phyloP scores from a whole-genome alignment of 345 rosid genomes.

The Sisymbrium irio region DNA sequence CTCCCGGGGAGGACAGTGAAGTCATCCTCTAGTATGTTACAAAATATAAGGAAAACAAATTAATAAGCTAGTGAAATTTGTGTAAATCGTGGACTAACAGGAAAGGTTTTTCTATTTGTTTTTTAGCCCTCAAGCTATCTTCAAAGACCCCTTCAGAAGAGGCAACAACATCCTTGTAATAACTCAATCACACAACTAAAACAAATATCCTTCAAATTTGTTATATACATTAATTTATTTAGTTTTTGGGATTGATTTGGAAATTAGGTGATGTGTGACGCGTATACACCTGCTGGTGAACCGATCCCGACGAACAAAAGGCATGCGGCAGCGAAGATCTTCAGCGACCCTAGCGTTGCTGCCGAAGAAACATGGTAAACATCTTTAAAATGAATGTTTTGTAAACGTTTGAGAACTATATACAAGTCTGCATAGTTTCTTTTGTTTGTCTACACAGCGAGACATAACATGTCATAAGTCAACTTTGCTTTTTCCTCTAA shows the following conservation, averaged over 20 bases:
- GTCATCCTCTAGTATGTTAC: slow-evolving; percentile 64
- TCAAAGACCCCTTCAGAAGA: slow-evolving; percentile 68
- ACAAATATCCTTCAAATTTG: background rate
- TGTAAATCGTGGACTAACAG: background rate
- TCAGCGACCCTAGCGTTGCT: slow-evolving; percentile 51
- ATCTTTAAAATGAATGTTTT: background rate
- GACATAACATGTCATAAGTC: background rate
- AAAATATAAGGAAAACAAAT: background rate
- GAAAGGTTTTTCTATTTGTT: background rate
- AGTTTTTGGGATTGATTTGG: background rate
- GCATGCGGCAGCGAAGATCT: slow-evolving; percentile 57
- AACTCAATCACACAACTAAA: background rate
- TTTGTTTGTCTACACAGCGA: background rate
- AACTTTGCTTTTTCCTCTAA: too few relatives aligned
- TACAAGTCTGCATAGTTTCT: background rate
- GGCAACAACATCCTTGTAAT: slow-evolving; percentile 79
- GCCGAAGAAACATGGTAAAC: slow-evolving; percentile 71
- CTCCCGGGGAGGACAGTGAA: slow-evolving; percentile 76
- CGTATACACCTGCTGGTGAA: slow-evolving; percentile 64
- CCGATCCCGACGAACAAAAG: slow-evolving; percentile 73
- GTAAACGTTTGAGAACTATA: background rate
- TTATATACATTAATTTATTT: background rate
- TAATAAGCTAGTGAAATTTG: background rate
- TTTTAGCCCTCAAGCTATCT: slow-evolving; percentile 67
- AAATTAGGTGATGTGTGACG: slow-evolving; percentile 67